Conservation (phyloP, 164 flowering plant genomes). For the Aristolochia fimbriata region DNA sequence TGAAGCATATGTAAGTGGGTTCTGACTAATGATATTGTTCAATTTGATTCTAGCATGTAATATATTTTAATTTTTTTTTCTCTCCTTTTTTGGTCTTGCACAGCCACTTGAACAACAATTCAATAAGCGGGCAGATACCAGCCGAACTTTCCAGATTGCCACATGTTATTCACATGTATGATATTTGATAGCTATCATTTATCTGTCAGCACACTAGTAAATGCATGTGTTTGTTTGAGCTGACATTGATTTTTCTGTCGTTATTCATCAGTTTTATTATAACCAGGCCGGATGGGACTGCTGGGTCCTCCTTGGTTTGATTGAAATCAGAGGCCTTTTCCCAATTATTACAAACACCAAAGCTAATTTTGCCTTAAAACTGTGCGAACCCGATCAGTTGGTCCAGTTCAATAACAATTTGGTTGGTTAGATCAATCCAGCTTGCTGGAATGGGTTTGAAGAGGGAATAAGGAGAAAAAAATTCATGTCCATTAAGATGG, state of each 20-base stretch:
- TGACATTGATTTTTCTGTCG: background rate
- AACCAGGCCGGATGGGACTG: too few species aligned
- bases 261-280: too few species aligned
- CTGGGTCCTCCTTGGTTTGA: too few species aligned
- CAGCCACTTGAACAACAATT: constrained; percentile 92
- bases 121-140: constrained; percentile 84
- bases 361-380: background rate
- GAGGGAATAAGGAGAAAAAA: too few species aligned
- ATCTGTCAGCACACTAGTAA: too few species aligned
- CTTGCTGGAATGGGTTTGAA: too few species aligned
- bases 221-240: background rate
- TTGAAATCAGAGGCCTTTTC: too few species aligned
- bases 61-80: background rate
- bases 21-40: background rate
- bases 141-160: constrained; percentile 57
- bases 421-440: too few species aligned
- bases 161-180: constrained; percentile 77
- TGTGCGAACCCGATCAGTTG: too few species aligned
- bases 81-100: background rate
- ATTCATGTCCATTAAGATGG: too few species aligned
- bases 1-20: constrained; percentile 65
- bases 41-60: background rate
- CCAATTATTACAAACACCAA: too few species aligned
- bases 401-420: too few species aligned
- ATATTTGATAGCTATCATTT: constrained; percentile 1